These are phyloP conservation scores for Calamus simplicifolius DNA, from an alignment of 176 grass and related monocot species.

Conservation along the genomic window DNA sequence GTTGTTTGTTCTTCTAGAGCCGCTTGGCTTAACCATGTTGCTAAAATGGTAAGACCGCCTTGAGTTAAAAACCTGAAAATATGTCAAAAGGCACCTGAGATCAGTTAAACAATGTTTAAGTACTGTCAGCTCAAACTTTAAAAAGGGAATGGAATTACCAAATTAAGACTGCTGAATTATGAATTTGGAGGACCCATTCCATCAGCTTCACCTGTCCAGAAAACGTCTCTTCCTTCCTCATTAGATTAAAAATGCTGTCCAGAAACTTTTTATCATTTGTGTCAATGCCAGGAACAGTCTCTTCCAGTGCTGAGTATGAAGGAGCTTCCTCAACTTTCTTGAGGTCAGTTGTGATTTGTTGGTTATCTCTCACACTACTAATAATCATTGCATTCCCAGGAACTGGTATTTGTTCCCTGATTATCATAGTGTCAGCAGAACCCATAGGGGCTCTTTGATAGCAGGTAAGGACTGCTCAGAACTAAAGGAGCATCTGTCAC, in stretches of 20 bases:
- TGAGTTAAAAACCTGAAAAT: conserved; percentile 73
- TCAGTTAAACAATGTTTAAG: conserved; percentile 8
- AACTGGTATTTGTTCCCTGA: conserved; percentile 22
- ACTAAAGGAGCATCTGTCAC: conserved; percentile 21
- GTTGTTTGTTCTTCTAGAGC: conserved; percentile 87
- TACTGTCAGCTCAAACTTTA: conserved; percentile 5
- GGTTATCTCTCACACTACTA: conserved; percentile 13
- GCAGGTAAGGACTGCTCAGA: conserved; percentile 18
- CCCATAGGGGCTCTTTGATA: neutral
- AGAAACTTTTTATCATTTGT: conserved; percentile 83
- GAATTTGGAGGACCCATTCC: conserved; percentile 81
- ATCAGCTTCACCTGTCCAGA: conserved; percentile 86
- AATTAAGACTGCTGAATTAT: conserved; percentile 65
- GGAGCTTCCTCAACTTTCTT: conserved; percentile 25
- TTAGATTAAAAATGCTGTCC: conserved; percentile 73
- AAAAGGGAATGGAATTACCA: conserved; percentile 35
- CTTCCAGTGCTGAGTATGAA: conserved; percentile 25
- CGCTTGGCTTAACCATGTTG: conserved; percentile 72
- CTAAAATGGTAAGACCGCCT: conserved; percentile 72
- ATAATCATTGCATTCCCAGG: conserved; percentile 12
- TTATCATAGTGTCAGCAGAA: conserved; percentile 27
- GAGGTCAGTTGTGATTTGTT: conserved; percentile 20
- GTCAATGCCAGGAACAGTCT: conserved; percentile 34
- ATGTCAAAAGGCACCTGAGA: conserved; percentile 2
- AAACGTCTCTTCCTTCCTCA: conserved; percentile 79